These are phyloP conservation scores for Silene uniflora DNA, from an alignment of 148 eudicot species.

Conservation along the genomic window DNA sequence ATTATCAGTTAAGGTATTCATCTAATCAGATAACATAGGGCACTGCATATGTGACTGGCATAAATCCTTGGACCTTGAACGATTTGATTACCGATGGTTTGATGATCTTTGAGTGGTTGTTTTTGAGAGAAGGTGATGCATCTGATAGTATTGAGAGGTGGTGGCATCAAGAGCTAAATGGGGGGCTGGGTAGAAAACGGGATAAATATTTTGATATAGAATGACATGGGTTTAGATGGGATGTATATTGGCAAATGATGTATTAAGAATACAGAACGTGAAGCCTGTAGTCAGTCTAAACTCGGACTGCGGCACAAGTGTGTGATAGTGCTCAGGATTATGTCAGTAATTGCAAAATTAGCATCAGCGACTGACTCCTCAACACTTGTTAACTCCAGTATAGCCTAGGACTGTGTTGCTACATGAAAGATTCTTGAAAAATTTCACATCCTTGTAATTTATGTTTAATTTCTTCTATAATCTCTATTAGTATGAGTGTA, in stretches of 20 bases:
- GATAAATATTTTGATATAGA: not conserved
- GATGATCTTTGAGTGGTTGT: no score
- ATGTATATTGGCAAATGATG: not conserved
- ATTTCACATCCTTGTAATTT: not conserved
- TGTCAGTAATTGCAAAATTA: conserved; percentile 55
- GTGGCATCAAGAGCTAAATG: not conserved
- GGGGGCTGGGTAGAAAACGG: not conserved
- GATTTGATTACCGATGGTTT: no score
- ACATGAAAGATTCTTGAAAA: not conserved
- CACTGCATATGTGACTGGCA: no score
- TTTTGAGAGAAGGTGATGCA: no score
- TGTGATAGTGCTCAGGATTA: no score
- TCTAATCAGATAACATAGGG: not conserved
- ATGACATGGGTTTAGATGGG: no score
- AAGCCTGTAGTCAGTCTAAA: no score
- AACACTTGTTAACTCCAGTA: conserved; percentile 26
- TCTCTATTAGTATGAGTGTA: no score
- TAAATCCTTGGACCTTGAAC: no score
- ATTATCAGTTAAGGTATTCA: not conserved
- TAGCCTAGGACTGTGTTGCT: no score
- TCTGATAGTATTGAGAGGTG: not conserved
- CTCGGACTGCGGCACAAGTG: no score
- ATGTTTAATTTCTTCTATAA: not conserved
- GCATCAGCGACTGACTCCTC: conserved; percentile 83
- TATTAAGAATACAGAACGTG: not conserved